Percentiles rank a stretch among this genome's conserved stretches.
These are phyloP conservation scores for Clausena lansium DNA, from an alignment of 345 rosid species.

Conservation along the genomic window DNA sequence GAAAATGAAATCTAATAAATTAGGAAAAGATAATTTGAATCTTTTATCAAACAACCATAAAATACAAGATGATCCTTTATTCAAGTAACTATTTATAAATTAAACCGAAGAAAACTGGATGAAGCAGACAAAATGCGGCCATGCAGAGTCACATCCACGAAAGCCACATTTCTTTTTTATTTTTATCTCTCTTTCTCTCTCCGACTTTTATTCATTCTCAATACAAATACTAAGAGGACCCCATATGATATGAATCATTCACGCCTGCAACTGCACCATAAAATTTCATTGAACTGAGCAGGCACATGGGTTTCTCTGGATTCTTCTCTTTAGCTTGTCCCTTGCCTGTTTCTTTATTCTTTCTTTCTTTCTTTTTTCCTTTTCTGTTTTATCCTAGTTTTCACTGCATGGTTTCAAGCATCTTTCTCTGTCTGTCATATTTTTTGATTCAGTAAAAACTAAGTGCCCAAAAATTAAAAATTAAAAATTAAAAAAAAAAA, in stretches of 20 bases:
- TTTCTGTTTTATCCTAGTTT: background rate
- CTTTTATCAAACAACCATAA: too few species aligned
- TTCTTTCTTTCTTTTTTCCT: too few species aligned
- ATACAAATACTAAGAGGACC: background rate
- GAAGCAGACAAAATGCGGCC: conserved; percentile 13
- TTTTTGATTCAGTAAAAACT: background rate
- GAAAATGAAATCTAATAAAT: too few species aligned
- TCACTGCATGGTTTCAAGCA: background rate
- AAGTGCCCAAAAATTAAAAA: too few species aligned
- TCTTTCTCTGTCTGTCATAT: background rate
- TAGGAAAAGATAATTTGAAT: too few species aligned
- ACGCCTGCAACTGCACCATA: conserved; percentile 1
- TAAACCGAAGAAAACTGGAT: background rate
- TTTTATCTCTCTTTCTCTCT: background rate
- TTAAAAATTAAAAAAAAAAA: background rate
- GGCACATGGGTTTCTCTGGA: conserved; percentile 32
- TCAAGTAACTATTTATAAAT: background rate
- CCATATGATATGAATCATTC: background rate
- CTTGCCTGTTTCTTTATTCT: background rate
- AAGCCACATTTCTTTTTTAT: conserved; percentile 15
- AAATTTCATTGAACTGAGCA: conserved; percentile 7
- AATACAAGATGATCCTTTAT: background rate
- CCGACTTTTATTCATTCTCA: conserved; percentile 8
- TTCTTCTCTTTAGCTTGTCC: conserved; percentile 5
- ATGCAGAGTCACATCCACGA: conserved; percentile 34